Evolutionary conservation across 352 stramenopile species (phyloP), one percentile per base, ranked within the genome.

Genomic region (Phytophthora crassamura): DNA sequence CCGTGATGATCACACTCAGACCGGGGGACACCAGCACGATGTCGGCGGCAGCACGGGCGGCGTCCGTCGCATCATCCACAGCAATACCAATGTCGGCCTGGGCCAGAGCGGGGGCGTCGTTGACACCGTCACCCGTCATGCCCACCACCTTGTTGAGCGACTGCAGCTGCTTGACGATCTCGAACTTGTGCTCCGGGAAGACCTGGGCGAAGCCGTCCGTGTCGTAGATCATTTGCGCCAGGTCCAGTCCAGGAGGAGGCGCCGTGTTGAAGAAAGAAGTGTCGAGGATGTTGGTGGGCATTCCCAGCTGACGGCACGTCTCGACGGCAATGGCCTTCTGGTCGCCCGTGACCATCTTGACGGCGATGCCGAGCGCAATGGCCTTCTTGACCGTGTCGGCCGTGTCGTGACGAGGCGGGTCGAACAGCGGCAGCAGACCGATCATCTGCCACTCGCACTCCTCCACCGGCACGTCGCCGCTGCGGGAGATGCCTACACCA

Each of bases 271-370:
- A 90, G 70, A 91, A 90, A 71, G 77, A 88, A 49, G 80, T 86
- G 67, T 93, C 80, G 22, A 91, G 56, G 54, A 95, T 94, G 70
- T 94, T 90, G 7, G 84, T 92, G 11, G 86, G 91, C 81, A 98
- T 95, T 71, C 81, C 89, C 61, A 99, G 59, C 46, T 88, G 77
- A 74, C 83, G 86, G 56, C 88, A 93, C 51, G 95, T 99, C 78
- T 98, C 91, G 22, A 94, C 80, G 40, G 93, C 95, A 71, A 98
- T 98, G 34, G 90, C 79, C 36, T 85, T 79, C 73, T 98, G 95
- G 68, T 99, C 96, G 69, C 96, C 96, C 28, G 96, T 99, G 38
- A 99, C 90, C 94, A 98, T 98, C 78, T 98, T 98, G 25, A 99
- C 94, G 1, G 75, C 80, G 50, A 99, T 93, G 46, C 96, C 96